Evolutionary conservation across 2,329 filamentous ascomycete species (phyloP), one percentile per base, ranked within the genome.

Genomic region (Chalaropsis thielavioides): DNA sequence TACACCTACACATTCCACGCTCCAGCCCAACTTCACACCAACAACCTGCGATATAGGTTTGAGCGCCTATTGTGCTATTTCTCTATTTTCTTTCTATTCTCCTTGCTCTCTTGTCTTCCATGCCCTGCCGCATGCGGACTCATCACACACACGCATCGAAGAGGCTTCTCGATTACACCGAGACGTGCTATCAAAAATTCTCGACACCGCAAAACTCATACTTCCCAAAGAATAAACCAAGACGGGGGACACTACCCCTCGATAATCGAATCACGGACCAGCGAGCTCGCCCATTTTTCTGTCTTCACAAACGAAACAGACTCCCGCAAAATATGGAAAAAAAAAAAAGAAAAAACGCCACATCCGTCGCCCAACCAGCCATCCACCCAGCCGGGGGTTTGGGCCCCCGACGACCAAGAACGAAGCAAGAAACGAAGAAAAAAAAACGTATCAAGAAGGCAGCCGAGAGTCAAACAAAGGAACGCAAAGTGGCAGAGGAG

Each of bases 401-500:
- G 13, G 22, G 44, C 11, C 44, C 8, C 7, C 44, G 19, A 22
- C 3, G 19, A 13, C 44, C 19, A 22, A 49, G 3, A 24, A 3
- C 19, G 10, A 24, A 49, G 44, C 44, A 31, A 49, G 44, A 49
- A 13, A 49, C 44, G 19, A 49, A n/a, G 17, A 49, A 22, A 11
- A 19, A 49, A 24, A 19, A 17, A 24, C 7, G 19, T 31, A 6
- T 31, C 31, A 31, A 31, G 31, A 22, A 24, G 22, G 44, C 44
- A 49, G 13, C 19, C 44, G 22, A 49, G 44, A 49, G 44, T 6
- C 31, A 31, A 24, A 22, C 31, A 31, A 24, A 22, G 8, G 17
- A 68, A 70, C 68, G 70, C 70, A 72, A 71, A 71, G 62, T 19
- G 17, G 17, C 13, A 10, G 7, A 49, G 19, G 7, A 22, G 44